Base-by-base conservation (phyloP, 2,329 filamentous ascomycete genomes). In the Zopfia rhizophila region DNA sequence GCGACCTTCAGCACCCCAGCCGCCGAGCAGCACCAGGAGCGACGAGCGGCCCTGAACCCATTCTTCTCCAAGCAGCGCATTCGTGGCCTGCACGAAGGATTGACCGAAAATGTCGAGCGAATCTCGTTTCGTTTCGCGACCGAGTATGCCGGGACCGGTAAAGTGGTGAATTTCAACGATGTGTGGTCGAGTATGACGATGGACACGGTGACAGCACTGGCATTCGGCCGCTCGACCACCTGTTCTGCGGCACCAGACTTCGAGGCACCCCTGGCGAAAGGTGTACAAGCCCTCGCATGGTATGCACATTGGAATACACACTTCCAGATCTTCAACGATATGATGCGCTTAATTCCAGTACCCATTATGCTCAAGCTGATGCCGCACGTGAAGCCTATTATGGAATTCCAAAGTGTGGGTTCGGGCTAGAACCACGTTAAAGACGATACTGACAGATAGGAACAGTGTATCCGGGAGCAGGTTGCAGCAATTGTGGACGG, bases 11-110 rank as follows among this genome's bases (percentile, higher is more conserved):
- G 44, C 2, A 63, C 65, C 2, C 39, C 31, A 7, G 42, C 32
- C 10, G 61, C 72, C 49, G 61, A 66, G 3, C 39, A 69, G 13
- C 71, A 74, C 50, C 65, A 63, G 13, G 30, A 52, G 8, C 60
- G 69, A 18, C 61, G 63, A 28, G 55, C 52, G 4, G 61, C 70
- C 2, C 41, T 73, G 11, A 65, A 60, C 42, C 65, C 61, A 7
- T 73, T 71, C 58, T 73, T 74, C 47, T 72, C 68, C 7, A 63
- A 53, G 29, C 57, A 60, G 32, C 60, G 64, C 32, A 61, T 65
- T 49, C 40, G 61, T 25, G 65, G 60, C 33, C 40, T 68, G 21
- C 8, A 8, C n/a, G 8, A 8, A n/a, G 24, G 24, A 27, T 8
- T 8, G 24, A 27, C n/a, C n/a, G 24, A 27, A n/a, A 27, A 27